Conservation (phyloP, 495 filamentous ascomycete species). For the Aspergillus bridgeri region DNA sequence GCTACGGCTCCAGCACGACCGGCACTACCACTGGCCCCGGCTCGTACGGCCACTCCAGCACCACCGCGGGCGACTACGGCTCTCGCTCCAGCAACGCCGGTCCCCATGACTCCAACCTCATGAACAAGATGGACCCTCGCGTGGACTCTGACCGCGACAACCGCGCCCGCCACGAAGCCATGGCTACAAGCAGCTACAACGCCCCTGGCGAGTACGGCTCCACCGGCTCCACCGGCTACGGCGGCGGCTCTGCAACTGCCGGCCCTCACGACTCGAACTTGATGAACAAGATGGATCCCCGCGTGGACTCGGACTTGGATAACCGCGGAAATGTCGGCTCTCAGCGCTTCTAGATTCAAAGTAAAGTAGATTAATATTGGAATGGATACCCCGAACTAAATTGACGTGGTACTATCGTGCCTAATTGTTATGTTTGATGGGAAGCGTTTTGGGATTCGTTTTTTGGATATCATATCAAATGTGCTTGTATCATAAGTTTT, state of each 20-base stretch:
- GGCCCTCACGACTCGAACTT: conserved; percentile 38
- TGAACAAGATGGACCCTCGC: conserved; percentile 28
- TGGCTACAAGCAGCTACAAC: not conserved
- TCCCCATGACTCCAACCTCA: conserved; percentile 17
- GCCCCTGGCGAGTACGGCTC: no score
- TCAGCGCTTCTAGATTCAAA: not conserved
- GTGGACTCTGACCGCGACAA: conserved; percentile 9
- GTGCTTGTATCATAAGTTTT: not conserved
- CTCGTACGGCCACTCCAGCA: not conserved
- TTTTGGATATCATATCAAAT: not conserved
- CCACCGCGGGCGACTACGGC: conserved; percentile 19
- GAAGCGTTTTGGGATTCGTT: not conserved
- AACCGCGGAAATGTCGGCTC: conserved; percentile 6
- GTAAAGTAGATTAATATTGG: not conserved
- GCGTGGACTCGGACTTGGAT: conserved; percentile 32
- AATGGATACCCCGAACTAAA: not conserved
- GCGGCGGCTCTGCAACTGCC: conserved; percentile 6
- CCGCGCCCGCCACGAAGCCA: conserved; percentile 1
- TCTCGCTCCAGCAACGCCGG: conserved; percentile 10
- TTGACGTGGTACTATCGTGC: not conserved
- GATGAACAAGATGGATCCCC: conserved; percentile 49
- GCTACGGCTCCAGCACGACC: conserved; percentile 5
- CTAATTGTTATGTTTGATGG: not conserved
- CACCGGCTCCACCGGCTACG: not conserved
- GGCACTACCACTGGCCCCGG: conserved; percentile 5